These are phyloP conservation scores for Globomyces sp. DNA, from an alignment of 371 early-diverging fungal species.

Conservation along the genomic window DNA sequence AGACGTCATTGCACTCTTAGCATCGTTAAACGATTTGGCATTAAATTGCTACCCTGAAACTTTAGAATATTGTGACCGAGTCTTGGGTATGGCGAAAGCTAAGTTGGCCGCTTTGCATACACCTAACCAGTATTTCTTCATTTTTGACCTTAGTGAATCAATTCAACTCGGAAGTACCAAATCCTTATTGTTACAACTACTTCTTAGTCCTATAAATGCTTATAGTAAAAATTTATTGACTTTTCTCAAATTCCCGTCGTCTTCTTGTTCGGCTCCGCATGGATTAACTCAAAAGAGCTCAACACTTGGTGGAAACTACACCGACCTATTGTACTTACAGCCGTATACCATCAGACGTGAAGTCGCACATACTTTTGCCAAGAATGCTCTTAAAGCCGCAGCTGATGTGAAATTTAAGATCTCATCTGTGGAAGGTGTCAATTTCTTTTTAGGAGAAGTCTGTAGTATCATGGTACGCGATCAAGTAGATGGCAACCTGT, in stretches of 20 bases:
- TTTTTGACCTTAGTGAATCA: neutral
- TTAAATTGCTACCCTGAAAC: conserved; percentile 93
- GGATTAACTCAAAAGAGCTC: conserved; percentile 13
- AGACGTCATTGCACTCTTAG: conserved; percentile 82
- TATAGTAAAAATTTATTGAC: conserved; percentile 52
- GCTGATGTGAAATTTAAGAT: conserved; percentile 42
- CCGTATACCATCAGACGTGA: conserved; percentile 75
- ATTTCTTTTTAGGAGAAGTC: conserved; percentile 74
- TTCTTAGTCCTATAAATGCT: conserved; percentile 60
- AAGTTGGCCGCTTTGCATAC: conserved; percentile 19
- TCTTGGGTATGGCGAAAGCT: conserved; percentile 75
- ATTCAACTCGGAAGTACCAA: conserved; percentile 49
- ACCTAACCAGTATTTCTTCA: neutral
- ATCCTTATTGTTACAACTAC: conserved; percentile 52
- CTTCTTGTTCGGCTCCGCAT: conserved; percentile 12
- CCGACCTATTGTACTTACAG: conserved; percentile 74
- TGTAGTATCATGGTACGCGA: conserved; percentile 77
- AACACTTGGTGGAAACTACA: conserved; percentile 60
- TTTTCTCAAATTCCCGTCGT: conserved; percentile 50
- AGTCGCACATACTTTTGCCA: conserved; percentile 73
- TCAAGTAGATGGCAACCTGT: conserved; percentile 64
- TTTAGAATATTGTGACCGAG: conserved; percentile 79
- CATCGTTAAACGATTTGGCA: conserved; percentile 81
- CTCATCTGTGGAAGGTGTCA: conserved; percentile 71
- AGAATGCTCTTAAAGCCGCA: conserved; percentile 19